These are phyloP conservation scores for Boletus eberwhitei DNA, from an alignment of 768 basidiomycete genomes.

Conservation along the genomic window DNA sequence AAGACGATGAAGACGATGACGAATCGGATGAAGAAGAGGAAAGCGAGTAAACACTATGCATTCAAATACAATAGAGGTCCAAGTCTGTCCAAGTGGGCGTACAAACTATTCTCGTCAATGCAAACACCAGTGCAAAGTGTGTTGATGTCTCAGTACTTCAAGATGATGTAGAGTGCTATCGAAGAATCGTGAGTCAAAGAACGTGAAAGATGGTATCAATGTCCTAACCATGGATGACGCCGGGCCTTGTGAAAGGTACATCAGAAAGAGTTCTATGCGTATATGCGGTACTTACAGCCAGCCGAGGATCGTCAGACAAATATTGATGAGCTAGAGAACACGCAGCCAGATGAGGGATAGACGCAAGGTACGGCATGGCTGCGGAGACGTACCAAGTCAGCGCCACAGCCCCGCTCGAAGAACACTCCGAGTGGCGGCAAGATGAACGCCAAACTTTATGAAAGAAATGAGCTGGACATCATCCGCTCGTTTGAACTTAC, in stretches of 20 bases:
- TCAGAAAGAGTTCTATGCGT: constrained; percentile 2
- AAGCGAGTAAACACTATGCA: constrained; percentile 8
- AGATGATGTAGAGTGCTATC: constrained; percentile 74
- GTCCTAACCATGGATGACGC: constrained; percentile 63
- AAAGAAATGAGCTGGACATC: constrained; percentile 13
- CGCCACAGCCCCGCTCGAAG: constrained; percentile 79
- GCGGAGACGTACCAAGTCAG: constrained; percentile 58
- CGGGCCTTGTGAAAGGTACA: constrained; percentile 48
- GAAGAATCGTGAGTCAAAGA: constrained; percentile 12
- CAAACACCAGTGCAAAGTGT: neutral
- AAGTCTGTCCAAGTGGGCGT: no score
- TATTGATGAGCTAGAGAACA: constrained; percentile 56
- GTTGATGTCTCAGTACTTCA: constrained; percentile 54
- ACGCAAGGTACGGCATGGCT: neutral
- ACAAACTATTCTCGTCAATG: neutral
- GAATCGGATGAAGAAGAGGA: constrained; percentile 9
- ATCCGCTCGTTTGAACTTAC: constrained; percentile 22
- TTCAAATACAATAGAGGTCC: constrained; percentile 4
- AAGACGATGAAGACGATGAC: neutral
- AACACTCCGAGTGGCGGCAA: constrained; percentile 86
- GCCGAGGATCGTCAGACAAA: constrained; percentile 73
- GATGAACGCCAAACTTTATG: constrained; percentile 58
- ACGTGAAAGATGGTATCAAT: neutral
- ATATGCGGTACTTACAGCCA: constrained; percentile 55
- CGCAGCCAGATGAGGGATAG: constrained; percentile 7